A percentile compares a stretch with the other conserved stretches of the same genome.
These are phyloP conservation scores for Drechmeria coniospora DNA, from an alignment of 2,329 filamentous ascomycete species.

Conservation along the genomic window DNA sequence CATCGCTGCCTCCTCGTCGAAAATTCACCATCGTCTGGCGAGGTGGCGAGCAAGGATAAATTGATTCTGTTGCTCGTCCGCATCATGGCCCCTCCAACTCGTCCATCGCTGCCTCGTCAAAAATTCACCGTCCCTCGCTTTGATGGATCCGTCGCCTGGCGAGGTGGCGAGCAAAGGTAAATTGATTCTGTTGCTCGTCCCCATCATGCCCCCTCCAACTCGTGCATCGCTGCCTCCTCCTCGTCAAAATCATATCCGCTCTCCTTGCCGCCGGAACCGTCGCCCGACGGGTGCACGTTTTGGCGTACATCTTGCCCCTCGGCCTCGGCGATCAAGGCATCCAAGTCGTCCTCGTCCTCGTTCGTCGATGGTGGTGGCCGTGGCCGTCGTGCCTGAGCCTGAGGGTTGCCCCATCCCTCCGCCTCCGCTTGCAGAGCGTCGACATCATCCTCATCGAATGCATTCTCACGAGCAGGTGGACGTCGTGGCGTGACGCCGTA, in stretches of 20 bases:
- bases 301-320: slow-evolving; percentile 12
- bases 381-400: too few species aligned
- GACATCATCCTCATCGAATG: slow-evolving; percentile 31
- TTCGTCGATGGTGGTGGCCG: neutral
- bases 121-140: too few species aligned
- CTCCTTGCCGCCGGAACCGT: slow-evolving; percentile 3
- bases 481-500: slow-evolving; percentile 36
- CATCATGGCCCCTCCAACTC: too few species aligned
- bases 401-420: slow-evolving; percentile 11
- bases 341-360: neutral
- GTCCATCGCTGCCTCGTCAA: too few species aligned
- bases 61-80: too few species aligned
- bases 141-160: too few species aligned
- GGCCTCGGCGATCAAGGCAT: slow-evolving; percentile 31
- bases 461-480: slow-evolving; percentile 6
- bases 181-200: too few species aligned
- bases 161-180: too few species aligned
- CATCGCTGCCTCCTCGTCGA: too few species aligned
- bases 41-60: too few species aligned
- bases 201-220: slow-evolving; percentile 28
- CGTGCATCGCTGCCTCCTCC: slow-evolving; percentile 53
- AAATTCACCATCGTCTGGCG: too few species aligned
- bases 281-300: slow-evolving; percentile 1
- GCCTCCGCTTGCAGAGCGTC: slow-evolving; percentile 38
- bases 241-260: slow-evolving; percentile 33